Conservation (phyloP, 768 basidiomycete genomes). For the Amanita jacksonii region DNA sequence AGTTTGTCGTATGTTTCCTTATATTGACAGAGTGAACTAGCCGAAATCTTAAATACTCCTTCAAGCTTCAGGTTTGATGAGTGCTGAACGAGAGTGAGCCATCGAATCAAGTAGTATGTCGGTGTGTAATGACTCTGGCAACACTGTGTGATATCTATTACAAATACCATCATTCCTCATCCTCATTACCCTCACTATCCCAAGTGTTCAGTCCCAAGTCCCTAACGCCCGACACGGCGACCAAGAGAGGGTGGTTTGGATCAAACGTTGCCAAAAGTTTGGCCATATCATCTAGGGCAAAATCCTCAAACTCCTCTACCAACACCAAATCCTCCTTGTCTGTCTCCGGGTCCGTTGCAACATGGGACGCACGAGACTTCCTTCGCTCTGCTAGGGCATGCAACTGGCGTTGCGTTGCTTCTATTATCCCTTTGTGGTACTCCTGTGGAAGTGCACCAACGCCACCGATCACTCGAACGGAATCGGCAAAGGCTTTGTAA, state of each 20-base stretch:
- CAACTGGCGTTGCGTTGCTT: constrained; percentile 66
- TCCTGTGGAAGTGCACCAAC: constrained; percentile 42
- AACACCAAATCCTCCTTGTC: constrained; percentile 64
- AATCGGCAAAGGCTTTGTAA: constrained; percentile 61
- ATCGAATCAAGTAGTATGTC: too few species aligned
- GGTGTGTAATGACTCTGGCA: too few species aligned
- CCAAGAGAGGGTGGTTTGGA: constrained; percentile 48
- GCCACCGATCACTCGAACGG: constrained; percentile 49
- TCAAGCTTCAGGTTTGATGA: too few species aligned
- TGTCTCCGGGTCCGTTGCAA: constrained; percentile 20
- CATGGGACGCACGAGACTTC: constrained; percentile 38
- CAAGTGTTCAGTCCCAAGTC: constrained; percentile 52
- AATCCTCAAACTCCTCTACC: constrained; percentile 77
- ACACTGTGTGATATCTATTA: too few species aligned
- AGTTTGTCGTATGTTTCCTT: too few species aligned
- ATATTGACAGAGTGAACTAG: too few species aligned
- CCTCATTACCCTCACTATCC: constrained; percentile 37
- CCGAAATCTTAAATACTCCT: too few species aligned
- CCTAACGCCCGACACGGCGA: constrained; percentile 63
- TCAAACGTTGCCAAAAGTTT: constrained; percentile 52
- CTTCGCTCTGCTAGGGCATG: constrained; percentile 60
- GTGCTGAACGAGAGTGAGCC: too few species aligned
- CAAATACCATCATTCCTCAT: constrained; percentile 16
- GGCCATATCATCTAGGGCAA: constrained; percentile 71
- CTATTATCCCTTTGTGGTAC: constrained; percentile 44